These are phyloP conservation scores for Aspergillus sp. DNA, from an alignment of 2,329 filamentous ascomycete genomes.

Conservation along the genomic window DNA sequence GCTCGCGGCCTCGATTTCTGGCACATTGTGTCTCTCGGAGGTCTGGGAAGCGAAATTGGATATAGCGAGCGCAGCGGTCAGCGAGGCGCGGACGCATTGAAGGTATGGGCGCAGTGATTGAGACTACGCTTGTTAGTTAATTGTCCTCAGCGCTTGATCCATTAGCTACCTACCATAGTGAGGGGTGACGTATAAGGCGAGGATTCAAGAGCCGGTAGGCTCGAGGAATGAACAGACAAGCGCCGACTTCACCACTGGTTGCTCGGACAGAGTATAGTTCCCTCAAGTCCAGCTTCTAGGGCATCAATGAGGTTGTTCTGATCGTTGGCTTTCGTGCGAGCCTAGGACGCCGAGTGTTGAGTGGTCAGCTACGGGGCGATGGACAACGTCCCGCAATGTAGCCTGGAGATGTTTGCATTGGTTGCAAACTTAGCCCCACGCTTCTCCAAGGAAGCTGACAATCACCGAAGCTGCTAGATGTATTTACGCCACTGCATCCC, in stretches of 20 bases:
- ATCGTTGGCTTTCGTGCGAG: slow-evolving; percentile 3
- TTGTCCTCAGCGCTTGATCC: neutral
- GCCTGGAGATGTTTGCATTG: slow-evolving; percentile 20
- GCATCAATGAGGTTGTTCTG: slow-evolving; percentile 4
- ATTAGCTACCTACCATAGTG: slow-evolving; percentile 34
- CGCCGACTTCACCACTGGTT: slow-evolving; percentile 8
- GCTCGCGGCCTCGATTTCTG: slow-evolving; percentile 90
- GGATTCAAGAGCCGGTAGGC: slow-evolving; percentile 4
- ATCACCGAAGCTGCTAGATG: slow-evolving; percentile 18
- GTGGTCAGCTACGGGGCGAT: slow-evolving; percentile 15
- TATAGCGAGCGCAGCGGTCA: slow-evolving; percentile 90
- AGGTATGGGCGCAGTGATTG: slow-evolving; percentile 97
- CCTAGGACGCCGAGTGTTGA: neutral
- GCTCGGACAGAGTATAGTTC: neutral
- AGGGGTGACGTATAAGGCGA: slow-evolving; percentile 24
- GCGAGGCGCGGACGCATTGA: slow-evolving; percentile 90
- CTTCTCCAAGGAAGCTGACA: slow-evolving; percentile 19
- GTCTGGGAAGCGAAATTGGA: slow-evolving; percentile 98
- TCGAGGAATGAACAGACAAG: slow-evolving; percentile 5
- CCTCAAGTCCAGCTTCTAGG: slow-evolving; percentile 10
- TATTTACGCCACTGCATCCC: slow-evolving; percentile 24
- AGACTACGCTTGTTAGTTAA: slow-evolving; percentile 60
- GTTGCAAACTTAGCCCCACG: slow-evolving; percentile 31
- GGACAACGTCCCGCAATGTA: slow-evolving; percentile 21
- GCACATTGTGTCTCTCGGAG: slow-evolving; percentile 95